phyloP scores from a whole-genome alignment of 495 filamentous ascomycete genomes.

The Hyphodiscus hymeniophilus region DNA sequence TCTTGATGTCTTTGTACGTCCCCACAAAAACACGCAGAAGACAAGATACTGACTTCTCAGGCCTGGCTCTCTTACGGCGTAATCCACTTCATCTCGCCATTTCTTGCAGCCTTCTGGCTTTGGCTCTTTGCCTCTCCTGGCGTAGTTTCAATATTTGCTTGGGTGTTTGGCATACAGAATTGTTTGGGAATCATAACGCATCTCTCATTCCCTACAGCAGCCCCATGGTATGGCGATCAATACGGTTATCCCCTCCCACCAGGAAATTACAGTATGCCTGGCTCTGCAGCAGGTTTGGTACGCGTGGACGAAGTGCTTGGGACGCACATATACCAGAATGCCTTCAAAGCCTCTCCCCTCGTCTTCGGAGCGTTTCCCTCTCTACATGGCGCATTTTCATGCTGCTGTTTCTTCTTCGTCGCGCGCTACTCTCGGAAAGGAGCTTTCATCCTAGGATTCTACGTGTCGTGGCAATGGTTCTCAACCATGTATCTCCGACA shows the following conservation, averaged over 20 bases:
- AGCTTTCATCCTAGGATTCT: constrained; percentile 64
- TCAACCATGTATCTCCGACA: constrained; percentile 93
- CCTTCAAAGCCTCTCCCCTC: constrained; percentile 76
- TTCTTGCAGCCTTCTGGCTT: constrained; percentile 12
- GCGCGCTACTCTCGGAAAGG: constrained; percentile 31
- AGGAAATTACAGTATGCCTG: constrained; percentile 81
- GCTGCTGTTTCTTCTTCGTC: constrained; percentile 64
- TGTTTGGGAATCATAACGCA: constrained; percentile 77
- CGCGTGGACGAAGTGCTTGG: constrained; percentile 83
- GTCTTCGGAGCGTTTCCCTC: constrained; percentile 93
- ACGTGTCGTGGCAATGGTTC: constrained; percentile 90
- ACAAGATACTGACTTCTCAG: not conserved
- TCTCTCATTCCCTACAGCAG: constrained; percentile 83
- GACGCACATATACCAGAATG: constrained; percentile 84
- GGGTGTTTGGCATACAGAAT: constrained; percentile 85
- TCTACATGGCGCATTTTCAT: constrained; percentile 82
- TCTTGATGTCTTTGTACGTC: constrained; percentile 10
- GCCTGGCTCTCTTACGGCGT: constrained; percentile 15
- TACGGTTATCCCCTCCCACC: constrained; percentile 65
- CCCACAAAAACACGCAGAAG: not conserved
- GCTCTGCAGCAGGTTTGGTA: constrained; percentile 76
- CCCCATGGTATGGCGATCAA: constrained; percentile 88
- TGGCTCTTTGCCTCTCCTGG: constrained; percentile 73
- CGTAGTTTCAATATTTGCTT: constrained; percentile 75
- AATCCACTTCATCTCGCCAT: constrained; percentile 12